phyloP scores from a whole-genome alignment of 306 rosid genomes.

The Castanopsis chinensis region DNA sequence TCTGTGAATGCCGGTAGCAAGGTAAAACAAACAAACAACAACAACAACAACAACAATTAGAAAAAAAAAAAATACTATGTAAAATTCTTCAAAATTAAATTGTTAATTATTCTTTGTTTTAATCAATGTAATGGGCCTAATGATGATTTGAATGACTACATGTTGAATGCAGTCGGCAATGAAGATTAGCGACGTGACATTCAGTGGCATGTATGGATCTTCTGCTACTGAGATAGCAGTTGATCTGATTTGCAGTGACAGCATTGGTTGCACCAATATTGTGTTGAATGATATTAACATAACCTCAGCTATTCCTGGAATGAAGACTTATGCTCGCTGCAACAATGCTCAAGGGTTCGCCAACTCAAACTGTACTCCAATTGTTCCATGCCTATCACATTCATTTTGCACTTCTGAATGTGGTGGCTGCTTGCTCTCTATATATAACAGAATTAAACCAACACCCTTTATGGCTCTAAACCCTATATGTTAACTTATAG shows the following conservation, averaged over 20 bases:
- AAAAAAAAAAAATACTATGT: no score
- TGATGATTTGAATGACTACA: no score
- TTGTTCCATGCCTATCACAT: constrained; percentile 23
- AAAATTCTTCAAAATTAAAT: no score
- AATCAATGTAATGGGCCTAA: no score
- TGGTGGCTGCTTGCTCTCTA: no score
- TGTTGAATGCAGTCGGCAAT: not conserved
- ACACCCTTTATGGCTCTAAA: no score
- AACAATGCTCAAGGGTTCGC: constrained; percentile 28
- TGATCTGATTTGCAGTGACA: constrained; percentile 22
- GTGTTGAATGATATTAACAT: constrained; percentile 18
- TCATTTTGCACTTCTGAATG: not conserved
- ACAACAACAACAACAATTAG: no score
- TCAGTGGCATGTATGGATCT: constrained; percentile 30
- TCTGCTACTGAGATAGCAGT: constrained; percentile 14
- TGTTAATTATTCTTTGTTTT: no score
- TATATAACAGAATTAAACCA: no score
- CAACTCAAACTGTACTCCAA: not conserved
- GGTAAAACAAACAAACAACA: not conserved
- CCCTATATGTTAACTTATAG: no score
- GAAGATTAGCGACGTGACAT: constrained; percentile 39
- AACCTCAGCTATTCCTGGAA: not conserved
- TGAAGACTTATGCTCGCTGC: constrained; percentile 13
- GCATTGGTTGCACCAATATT: constrained; percentile 22
- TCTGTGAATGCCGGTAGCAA: not conserved